Conservation (phyloP, 306 rosid genomes). For the Glycine latifolia region DNA sequence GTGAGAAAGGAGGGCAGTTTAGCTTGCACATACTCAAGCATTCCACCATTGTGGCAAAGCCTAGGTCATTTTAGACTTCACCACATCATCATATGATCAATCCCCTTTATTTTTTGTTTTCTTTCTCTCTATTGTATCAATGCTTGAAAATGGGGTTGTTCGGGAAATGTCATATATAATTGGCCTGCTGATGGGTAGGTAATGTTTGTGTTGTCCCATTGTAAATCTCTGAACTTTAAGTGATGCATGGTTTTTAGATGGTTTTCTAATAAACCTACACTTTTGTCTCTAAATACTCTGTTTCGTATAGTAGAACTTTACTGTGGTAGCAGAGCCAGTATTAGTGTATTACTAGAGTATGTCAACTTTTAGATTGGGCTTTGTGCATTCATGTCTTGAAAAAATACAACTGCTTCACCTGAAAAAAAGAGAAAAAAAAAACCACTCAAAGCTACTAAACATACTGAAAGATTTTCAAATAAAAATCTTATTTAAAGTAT, state of each 20-base stretch:
- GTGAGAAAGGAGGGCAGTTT: conserved; percentile 92
- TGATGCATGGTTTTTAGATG: conserved; percentile 37
- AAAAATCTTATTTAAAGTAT: too few relatives aligned
- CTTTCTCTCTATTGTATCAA: conserved; percentile 25
- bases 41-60: conserved; percentile 84
- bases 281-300: neutral
- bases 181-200: conserved; percentile 33
- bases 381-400: neutral
- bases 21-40: conserved; percentile 90
- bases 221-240: conserved; percentile 40
- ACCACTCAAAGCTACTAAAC: neutral
- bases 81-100: neutral
- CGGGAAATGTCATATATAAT: neutral
- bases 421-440: too few relatives aligned
- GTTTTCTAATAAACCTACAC: conserved; percentile 34
- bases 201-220: conserved; percentile 33
- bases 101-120: conserved; percentile 16
- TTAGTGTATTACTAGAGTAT: too few relatives aligned
- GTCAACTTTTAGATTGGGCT: neutral
- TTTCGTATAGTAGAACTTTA: neutral
- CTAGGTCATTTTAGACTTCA: conserved; percentile 47
- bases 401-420: neutral
- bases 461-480: too few relatives aligned
- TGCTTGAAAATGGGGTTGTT: conserved; percentile 29
- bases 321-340: too few relatives aligned